Conservation (phyloP, 2,329 filamentous ascomycete species). For the Delphinella strobiligena region DNA sequence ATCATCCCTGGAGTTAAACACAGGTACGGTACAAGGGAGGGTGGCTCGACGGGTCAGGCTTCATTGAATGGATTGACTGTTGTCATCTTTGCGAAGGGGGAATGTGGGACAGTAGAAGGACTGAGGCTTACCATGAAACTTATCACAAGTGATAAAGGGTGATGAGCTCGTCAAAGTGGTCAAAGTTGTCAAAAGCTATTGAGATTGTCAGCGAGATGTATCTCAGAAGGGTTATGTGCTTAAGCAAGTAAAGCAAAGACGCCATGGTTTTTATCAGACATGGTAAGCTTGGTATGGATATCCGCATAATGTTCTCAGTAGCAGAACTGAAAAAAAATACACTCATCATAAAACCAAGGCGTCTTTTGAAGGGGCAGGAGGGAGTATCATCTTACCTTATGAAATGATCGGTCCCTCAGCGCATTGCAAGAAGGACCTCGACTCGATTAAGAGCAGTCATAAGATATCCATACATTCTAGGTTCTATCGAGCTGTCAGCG, state of each 20-base stretch:
- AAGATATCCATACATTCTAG: not conserved
- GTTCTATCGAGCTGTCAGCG: not conserved
- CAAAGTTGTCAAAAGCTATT: too few species aligned
- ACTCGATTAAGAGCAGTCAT: too few species aligned
- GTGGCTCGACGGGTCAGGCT: slow-evolving; percentile 23
- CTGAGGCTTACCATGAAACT: too few species aligned
- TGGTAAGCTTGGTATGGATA: slow-evolving; percentile 25
- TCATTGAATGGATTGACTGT: slow-evolving; percentile 30
- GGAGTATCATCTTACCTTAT: slow-evolving; percentile 11
- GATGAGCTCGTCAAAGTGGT: too few species aligned
- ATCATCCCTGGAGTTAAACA: slow-evolving; percentile 20
- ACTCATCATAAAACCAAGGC: slow-evolving; percentile 22
- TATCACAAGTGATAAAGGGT: too few species aligned
- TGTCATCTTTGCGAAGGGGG: slow-evolving; percentile 21
- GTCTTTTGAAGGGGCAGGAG: not conserved
- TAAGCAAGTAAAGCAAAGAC: not conserved
- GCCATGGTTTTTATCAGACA: slow-evolving; percentile 19
- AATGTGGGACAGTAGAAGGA: too few species aligned
- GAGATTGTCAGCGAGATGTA: slow-evolving; percentile 2
- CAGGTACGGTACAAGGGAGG: slow-evolving; percentile 26
- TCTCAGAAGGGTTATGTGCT: not conserved
- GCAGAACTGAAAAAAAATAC: slow-evolving; percentile 29
- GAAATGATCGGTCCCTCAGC: not conserved
- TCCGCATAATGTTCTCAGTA: slow-evolving; percentile 25
- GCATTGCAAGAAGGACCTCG: too few species aligned